Evolutionary conservation across 352 stramenopile species (phyloP).

Genomic region (Phytophthora pluvialis): DNA sequence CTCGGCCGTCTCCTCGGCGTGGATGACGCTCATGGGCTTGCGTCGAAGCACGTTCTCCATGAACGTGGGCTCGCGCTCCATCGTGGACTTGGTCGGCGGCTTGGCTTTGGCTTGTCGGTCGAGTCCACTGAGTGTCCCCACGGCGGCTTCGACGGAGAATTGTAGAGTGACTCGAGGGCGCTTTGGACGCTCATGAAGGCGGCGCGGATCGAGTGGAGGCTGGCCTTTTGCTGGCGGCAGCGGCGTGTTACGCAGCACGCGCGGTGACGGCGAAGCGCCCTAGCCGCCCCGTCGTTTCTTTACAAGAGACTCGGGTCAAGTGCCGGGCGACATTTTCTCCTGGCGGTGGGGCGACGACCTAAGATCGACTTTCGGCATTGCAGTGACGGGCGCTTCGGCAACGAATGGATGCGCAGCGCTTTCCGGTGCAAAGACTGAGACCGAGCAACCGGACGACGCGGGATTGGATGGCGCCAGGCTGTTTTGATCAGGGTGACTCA

Average conservation of each 20-base stretch:
- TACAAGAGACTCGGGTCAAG: constrained; percentile 13
- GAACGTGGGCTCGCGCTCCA: constrained; percentile 48
- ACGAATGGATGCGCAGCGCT: constrained; percentile 3
- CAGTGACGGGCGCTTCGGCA: background rate
- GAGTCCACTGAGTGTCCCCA: constrained; percentile 27
- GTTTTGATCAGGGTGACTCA: no score
- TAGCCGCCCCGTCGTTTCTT: constrained; percentile 24
- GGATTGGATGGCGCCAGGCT: no score
- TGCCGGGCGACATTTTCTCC: constrained; percentile 21
- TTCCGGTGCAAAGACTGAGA: background rate
- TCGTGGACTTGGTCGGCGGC: constrained; percentile 7
- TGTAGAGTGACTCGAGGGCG: constrained; percentile 23
- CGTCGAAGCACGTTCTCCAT: constrained; percentile 64
- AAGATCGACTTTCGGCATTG: background rate
- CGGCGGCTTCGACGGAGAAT: constrained; percentile 27
- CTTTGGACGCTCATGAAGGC: constrained; percentile 6
- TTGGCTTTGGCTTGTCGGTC: constrained; percentile 8
- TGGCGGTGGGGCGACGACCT: constrained; percentile 9
- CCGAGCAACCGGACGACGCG: no score
- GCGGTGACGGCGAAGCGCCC: constrained; percentile 9
- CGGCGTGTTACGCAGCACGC: constrained; percentile 7
- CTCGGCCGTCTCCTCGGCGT: constrained; percentile 72
- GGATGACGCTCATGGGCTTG: constrained; percentile 77
- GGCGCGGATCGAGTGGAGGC: constrained; percentile 15
- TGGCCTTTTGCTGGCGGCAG: constrained; percentile 17